Conservation (phyloP, 306 rosid genomes). For the Luffa aegyptiaca region DNA sequence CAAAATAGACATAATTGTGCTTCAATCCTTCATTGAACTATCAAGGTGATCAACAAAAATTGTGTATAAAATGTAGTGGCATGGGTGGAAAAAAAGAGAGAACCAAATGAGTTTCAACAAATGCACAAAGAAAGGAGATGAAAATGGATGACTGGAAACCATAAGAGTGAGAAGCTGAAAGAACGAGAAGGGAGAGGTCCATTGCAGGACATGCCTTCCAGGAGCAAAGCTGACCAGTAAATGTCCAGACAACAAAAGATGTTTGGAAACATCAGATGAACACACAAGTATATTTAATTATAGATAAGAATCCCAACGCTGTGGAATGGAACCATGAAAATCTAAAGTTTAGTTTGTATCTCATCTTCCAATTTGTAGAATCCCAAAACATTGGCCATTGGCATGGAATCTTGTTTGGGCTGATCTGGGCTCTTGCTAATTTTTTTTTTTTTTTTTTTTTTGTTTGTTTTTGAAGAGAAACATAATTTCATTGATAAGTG, state of each 20-base stretch:
- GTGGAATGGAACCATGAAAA: background rate
- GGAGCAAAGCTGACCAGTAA: background rate
- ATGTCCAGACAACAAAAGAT: background rate
- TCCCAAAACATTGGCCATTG: background rate
- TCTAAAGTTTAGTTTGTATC: background rate
- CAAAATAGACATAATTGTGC: background rate
- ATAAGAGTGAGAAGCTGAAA: background rate
- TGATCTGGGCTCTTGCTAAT: too few species aligned
- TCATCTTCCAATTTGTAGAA: too few species aligned
- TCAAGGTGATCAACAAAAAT: background rate
- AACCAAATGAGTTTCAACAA: background rate
- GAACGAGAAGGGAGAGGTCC: background rate
- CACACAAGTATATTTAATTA: background rate
- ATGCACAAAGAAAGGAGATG: background rate
- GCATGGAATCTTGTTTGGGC: background rate
- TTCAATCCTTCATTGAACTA: background rate
- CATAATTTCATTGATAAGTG: too few species aligned
- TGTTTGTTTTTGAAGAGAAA: too few species aligned
- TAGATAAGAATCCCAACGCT: background rate
- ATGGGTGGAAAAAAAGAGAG: background rate
- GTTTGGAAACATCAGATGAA: background rate
- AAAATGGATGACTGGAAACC: background rate
- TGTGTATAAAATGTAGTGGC: background rate
- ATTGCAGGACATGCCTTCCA: background rate
- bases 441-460: too few species aligned